Base-by-base conservation (phyloP, 495 filamentous ascomycete genomes). In the Aspergillus diversus region DNA sequence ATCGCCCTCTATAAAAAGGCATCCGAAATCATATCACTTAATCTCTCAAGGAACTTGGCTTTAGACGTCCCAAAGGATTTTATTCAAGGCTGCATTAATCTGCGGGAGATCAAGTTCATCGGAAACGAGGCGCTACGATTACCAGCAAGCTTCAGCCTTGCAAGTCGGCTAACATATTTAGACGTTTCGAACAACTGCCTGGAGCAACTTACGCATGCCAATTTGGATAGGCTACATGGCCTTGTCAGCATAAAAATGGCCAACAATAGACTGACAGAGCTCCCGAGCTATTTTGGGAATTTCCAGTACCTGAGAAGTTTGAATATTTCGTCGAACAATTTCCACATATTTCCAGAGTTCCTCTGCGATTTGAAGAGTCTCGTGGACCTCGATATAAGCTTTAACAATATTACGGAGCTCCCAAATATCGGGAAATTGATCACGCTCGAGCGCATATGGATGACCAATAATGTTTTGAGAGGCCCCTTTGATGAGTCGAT, bases 31-130 rank as follows among this genome's bases (percentile, higher is more conserved):
- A 94, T 97, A 55, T 96, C 92, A 7, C 81, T 99, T 35, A 97
- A 98, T 69, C 78, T 99, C 33, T 97, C 94, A 0, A 82, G 89
- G 27, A 99, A 99, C 66, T 83, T 97, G 15, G 92, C 92, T 1
- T 81, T 99, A 50, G 92, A 97, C 72, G 86, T 99, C 13, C 95
- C 95, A 1, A 92, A 91, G 69, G 95, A 99, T 74, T 99, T 99
- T 75, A 94, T 99, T 53, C 92, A 96, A 69, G 87, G 90, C 47
- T 99, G 96, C 74, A 86, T 87, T 53, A 92, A 92, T 69, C 75
- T 99, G 35, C 89, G 95, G 16, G 95, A 99, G 69, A 95, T 99
- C 80, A 96, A 94, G 66, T 99, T 87, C 74, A 89, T 89, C 54
- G 90, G 90, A 66, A 97, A 97, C 69, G 95, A 99, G 66, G 92